These are phyloP conservation scores for Mycena pura DNA, from an alignment of 768 basidiomycete species.

Conservation along the genomic window DNA sequence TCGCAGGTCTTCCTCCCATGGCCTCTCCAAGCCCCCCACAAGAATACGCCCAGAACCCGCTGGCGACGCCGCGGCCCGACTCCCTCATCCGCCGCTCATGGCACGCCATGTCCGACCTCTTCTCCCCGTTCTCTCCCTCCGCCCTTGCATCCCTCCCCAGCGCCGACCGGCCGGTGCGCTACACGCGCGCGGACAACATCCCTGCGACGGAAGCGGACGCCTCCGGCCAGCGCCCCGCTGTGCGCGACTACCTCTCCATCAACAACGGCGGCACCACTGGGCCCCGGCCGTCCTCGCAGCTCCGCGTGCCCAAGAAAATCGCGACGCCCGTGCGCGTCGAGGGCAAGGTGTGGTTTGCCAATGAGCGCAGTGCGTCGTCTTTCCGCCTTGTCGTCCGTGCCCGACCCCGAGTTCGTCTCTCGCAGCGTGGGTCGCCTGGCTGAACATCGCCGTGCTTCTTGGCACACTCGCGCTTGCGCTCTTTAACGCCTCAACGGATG, in stretches of 20 bases:
- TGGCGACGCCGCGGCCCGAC: slow-evolving; percentile 23
- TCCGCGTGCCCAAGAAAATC: slow-evolving; percentile 84
- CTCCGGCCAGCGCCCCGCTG: slow-evolving; percentile 62
- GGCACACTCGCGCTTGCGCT: slow-evolving; percentile 87
- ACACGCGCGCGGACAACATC: slow-evolving; percentile 76
- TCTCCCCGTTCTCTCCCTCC: slow-evolving; percentile 73
- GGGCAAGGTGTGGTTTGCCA: slow-evolving; percentile 97
- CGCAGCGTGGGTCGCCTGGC: slow-evolving; percentile 91
- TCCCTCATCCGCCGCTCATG: slow-evolving; percentile 64
- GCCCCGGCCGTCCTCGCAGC: slow-evolving; percentile 67
- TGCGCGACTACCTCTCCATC: slow-evolving; percentile 80
- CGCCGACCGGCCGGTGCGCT: slow-evolving; percentile 51
- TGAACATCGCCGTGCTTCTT: slow-evolving; percentile 84
- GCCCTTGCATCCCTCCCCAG: slow-evolving; percentile 60
- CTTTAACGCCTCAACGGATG: slow-evolving; percentile 83
- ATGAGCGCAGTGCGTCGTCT: slow-evolving; percentile 79
- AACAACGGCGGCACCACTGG: too few species aligned
- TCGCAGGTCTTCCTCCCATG: too few species aligned
- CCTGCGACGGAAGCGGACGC: slow-evolving; percentile 62
- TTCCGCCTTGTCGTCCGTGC: neutral
- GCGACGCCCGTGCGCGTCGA: slow-evolving; percentile 86
- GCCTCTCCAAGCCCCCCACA: slow-evolving; percentile 5
- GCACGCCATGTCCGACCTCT: slow-evolving; percentile 62
- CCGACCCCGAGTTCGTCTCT: neutral
- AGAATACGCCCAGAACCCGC: slow-evolving; percentile 4